Percentiles rank a stretch among this genome's conserved stretches.
Conservation (phyloP, 352 stramenopile species). For the Phytophthora pluvialis region DNA sequence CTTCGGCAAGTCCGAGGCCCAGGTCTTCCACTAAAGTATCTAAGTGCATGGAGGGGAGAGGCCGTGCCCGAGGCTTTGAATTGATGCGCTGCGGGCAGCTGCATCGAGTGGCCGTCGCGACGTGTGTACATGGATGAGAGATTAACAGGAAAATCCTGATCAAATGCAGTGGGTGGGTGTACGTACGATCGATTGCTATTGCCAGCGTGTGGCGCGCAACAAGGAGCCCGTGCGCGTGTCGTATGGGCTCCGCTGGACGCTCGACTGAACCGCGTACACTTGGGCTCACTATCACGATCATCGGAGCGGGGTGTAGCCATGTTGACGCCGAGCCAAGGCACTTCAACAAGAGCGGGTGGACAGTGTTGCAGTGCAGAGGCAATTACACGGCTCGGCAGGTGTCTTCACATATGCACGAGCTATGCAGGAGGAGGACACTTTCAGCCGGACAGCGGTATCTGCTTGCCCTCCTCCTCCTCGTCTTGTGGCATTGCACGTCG, state of each 20-base stretch:
- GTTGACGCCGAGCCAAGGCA: not conserved
- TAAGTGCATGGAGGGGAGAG: not conserved
- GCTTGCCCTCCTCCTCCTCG: too few species aligned
- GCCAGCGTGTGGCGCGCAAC: conserved; percentile 1
- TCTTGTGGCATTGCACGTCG: too few species aligned
- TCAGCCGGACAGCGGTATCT: too few species aligned
- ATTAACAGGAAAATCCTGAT: conserved; percentile 22
- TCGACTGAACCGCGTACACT: not conserved
- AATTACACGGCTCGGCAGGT: too few species aligned
- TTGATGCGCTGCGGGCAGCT: not conserved
- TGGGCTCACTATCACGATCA: not conserved
- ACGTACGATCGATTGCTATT: conserved; percentile 7
- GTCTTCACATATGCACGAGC: too few species aligned
- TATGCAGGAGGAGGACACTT: too few species aligned
- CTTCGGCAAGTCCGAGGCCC: conserved; percentile 81
- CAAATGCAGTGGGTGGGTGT: conserved; percentile 18
- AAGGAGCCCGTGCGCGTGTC: conserved; percentile 4
- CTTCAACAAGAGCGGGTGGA: not conserved
- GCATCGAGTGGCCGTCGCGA: conserved; percentile 4
- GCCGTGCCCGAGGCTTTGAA: conserved; percentile 1
- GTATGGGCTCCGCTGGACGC: conserved; percentile 4
- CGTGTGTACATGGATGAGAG: conserved; percentile 26
- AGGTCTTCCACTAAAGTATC: conserved; percentile 64
- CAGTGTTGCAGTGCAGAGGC: too few species aligned
- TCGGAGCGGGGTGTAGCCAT: conserved; percentile 5